Evolutionary conservation across 1,284 basidiomycete genomes (phyloP).

Genomic region (Peniophora sp.): DNA sequence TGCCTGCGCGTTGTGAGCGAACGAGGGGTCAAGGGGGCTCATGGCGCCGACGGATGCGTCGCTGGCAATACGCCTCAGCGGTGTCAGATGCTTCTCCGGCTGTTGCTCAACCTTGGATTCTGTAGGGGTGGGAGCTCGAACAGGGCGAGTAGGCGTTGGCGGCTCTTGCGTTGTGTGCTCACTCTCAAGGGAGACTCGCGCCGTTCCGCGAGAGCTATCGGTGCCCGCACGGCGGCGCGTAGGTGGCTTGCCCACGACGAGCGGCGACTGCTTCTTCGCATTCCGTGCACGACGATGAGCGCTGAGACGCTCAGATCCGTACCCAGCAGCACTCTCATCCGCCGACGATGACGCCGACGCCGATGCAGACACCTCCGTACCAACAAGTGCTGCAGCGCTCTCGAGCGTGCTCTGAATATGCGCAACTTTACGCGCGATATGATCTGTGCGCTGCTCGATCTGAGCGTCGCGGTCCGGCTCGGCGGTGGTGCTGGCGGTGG

Average conservation of each 20-base stretch:
- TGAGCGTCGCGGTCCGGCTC: conserved; percentile 73
- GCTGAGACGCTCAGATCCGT: neutral
- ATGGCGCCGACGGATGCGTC: conserved; percentile 19
- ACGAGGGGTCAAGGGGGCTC: conserved; percentile 14
- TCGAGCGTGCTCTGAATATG: conserved; percentile 81
- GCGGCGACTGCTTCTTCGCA: conserved; percentile 7
- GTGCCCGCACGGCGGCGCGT: conserved; percentile 39
- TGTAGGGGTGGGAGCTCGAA: neutral
- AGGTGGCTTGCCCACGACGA: conserved; percentile 12
- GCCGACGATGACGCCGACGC: neutral
- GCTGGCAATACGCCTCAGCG: conserved; percentile 21
- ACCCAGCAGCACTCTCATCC: neutral
- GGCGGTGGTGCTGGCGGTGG: conserved; percentile 6
- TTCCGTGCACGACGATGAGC: neutral
- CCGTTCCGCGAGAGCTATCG: conserved; percentile 29
- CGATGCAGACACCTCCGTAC: conserved; percentile 21
- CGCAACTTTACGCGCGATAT: conserved; percentile 74
- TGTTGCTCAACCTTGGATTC: neutral
- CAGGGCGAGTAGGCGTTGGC: conserved; percentile 7
- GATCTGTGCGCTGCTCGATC: conserved; percentile 74
- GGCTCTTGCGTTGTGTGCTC: conserved; percentile 4
- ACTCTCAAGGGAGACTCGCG: neutral
- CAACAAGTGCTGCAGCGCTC: conserved; percentile 42
- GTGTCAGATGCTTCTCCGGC: neutral
- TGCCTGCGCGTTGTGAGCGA: conserved; percentile 14